Conservation (phyloP, 2,329 filamentous ascomycete genomes). For the Colletotrichum destructivum region DNA sequence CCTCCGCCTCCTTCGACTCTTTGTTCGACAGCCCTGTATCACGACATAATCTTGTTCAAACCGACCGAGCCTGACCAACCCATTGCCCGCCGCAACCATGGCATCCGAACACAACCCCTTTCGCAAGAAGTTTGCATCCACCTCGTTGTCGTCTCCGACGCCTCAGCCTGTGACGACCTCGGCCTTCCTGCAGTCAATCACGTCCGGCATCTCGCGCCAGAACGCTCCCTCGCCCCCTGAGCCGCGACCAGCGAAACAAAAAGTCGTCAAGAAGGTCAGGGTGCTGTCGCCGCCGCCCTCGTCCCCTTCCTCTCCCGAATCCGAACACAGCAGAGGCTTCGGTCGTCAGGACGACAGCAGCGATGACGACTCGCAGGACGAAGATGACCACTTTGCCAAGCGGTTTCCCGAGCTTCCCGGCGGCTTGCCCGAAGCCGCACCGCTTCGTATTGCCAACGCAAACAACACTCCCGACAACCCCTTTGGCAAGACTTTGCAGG, state of each 20-base stretch:
- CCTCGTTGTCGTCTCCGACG: constrained; percentile 38
- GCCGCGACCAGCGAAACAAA: constrained; percentile 55
- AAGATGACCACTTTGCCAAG: constrained; percentile 41
- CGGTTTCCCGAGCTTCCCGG: constrained; percentile 41
- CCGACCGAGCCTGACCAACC: constrained; percentile 11
- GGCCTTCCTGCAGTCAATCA: constrained; percentile 49
- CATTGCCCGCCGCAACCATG: constrained; percentile 45
- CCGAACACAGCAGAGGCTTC: constrained; percentile 43
- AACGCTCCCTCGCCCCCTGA: constrained; percentile 44
- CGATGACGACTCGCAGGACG: constrained; percentile 50
- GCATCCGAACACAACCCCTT: constrained; percentile 63
- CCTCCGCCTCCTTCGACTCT: neutral
- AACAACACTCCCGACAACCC: constrained; percentile 62
- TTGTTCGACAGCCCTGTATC: constrained; percentile 25
- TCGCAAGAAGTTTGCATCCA: constrained; percentile 58
- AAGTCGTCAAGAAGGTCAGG: constrained; percentile 77
- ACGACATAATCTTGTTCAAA: constrained; percentile 8
- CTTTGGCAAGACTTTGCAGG: constrained; percentile 70
- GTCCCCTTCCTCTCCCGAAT: constrained; percentile 67
- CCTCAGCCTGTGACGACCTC: constrained; percentile 47
- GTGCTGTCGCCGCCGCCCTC: constrained; percentile 75
- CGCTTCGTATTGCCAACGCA: constrained; percentile 43
- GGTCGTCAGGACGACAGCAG: constrained; percentile 46
- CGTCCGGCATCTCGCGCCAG: constrained; percentile 46
- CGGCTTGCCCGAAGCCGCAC: constrained; percentile 36